Conservation (phyloP, 202 grass and related monocot genomes). For the Bolboschoenoplectus hybrid region DNA sequence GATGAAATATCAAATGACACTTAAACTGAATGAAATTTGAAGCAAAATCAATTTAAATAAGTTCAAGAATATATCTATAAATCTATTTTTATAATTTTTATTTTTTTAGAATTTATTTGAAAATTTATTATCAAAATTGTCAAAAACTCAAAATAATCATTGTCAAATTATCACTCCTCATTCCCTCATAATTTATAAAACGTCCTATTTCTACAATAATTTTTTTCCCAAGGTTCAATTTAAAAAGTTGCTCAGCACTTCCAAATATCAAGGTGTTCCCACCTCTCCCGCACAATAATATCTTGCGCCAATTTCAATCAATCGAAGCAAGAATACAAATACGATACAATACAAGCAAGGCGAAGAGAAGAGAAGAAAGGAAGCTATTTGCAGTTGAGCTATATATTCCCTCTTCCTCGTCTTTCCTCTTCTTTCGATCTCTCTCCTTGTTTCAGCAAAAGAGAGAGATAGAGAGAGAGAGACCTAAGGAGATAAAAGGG, state of each 20-base stretch:
- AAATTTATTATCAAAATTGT: too few species aligned
- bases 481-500: neutral
- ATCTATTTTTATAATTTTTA: too few species aligned
- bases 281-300: neutral
- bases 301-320: conserved; percentile 11
- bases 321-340: neutral
- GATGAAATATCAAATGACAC: too few species aligned
- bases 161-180: too few species aligned
- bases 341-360: neutral
- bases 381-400: conserved; percentile 1
- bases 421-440: neutral
- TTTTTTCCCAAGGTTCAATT: neutral
- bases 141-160: too few species aligned
- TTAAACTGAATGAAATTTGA: too few species aligned
- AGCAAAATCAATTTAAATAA: too few species aligned
- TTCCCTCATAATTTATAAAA: neutral
- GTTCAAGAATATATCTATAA: too few species aligned
- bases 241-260: neutral
- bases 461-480: neutral
- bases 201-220: neutral
- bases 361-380: neutral
- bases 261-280: conserved; percentile 1
- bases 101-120: too few species aligned
- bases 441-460: neutral
- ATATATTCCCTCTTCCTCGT: neutral